Evolutionary conservation across 1,284 basidiomycete genomes (phyloP).

Genomic region (Tilletia setariae): DNA sequence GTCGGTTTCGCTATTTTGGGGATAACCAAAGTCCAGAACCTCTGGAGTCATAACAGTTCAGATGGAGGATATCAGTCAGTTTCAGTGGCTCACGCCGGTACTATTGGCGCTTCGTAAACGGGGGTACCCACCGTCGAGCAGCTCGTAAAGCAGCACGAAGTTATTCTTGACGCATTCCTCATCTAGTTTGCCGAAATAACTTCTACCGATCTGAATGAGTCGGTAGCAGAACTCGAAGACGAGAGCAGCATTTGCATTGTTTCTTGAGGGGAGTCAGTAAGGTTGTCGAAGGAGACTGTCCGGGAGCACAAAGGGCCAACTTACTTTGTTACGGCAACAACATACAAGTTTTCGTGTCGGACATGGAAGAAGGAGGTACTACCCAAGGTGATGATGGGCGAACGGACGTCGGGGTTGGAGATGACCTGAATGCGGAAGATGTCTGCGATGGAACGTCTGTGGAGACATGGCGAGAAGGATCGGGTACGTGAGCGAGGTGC

Average conservation of each 20-base stretch:
- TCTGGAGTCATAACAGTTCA: slow-evolving; percentile 60
- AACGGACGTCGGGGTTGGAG: slow-evolving; percentile 90
- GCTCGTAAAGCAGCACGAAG: slow-evolving; percentile 61
- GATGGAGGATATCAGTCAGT: neutral
- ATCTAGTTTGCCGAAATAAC: slow-evolving; percentile 96
- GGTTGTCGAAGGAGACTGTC: neutral
- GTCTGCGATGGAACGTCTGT: slow-evolving; percentile 44
- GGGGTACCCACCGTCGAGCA: slow-evolving; percentile 36
- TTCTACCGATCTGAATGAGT: slow-evolving; percentile 85
- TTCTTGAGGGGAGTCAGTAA: slow-evolving; percentile 59
- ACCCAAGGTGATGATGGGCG: slow-evolving; percentile 94
- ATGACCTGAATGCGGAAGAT: slow-evolving; percentile 75
- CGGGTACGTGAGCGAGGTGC: neutral
- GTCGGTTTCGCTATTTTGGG: slow-evolving; percentile 98
- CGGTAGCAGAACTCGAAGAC: slow-evolving; percentile 97
- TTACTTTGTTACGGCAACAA: slow-evolving; percentile 91
- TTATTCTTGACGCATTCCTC: slow-evolving; percentile 99
- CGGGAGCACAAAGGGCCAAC: slow-evolving; percentile 39
- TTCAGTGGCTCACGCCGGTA: neutral
- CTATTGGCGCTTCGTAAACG: neutral
- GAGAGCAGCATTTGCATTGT: slow-evolving; percentile 93
- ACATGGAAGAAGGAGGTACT: slow-evolving; percentile 98
- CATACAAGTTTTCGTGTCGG: slow-evolving; percentile 86
- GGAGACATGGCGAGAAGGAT: neutral
- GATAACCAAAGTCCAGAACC: slow-evolving; percentile 97